Conservation (phyloP, 495 filamentous ascomycete species). For the Lasiosphaeriaceae sp. region DNA sequence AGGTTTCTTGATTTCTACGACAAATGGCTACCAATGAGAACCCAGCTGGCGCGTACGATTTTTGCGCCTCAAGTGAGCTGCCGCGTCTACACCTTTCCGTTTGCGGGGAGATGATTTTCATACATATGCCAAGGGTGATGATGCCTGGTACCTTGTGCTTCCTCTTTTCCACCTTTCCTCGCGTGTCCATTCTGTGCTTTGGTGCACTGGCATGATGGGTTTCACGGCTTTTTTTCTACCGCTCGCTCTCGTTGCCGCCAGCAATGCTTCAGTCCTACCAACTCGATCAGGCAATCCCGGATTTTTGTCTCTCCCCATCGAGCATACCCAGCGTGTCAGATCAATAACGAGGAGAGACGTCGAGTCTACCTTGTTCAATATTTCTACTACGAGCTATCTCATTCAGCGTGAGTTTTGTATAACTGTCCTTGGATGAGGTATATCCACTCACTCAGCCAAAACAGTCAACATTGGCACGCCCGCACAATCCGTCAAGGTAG, state of each 20-base stretch:
- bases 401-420: constrained; percentile 2
- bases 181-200: background rate
- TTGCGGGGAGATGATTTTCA: no score
- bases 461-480: constrained; percentile 38
- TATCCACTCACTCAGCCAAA: background rate
- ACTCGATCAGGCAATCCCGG: background rate
- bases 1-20: no score
- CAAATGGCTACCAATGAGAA: no score
- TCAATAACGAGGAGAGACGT: constrained; percentile 1
- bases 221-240: background rate
- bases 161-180: background rate
- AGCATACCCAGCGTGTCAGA: background rate
- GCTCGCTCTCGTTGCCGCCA: background rate
- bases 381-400: constrained; percentile 15
- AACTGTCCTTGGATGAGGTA: background rate
- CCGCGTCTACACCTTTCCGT: no score
- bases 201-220: background rate
- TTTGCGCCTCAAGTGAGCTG: no score
- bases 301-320: constrained; percentile 11
- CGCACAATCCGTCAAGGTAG: constrained; percentile 33
- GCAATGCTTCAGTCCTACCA: background rate
- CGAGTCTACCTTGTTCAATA: constrained; percentile 12
- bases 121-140: no score
- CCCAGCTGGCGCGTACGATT: no score
- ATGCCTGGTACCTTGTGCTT: background rate